Conservation (phyloP, 768 basidiomycete genomes). For the Boletus rubroflammeus region DNA sequence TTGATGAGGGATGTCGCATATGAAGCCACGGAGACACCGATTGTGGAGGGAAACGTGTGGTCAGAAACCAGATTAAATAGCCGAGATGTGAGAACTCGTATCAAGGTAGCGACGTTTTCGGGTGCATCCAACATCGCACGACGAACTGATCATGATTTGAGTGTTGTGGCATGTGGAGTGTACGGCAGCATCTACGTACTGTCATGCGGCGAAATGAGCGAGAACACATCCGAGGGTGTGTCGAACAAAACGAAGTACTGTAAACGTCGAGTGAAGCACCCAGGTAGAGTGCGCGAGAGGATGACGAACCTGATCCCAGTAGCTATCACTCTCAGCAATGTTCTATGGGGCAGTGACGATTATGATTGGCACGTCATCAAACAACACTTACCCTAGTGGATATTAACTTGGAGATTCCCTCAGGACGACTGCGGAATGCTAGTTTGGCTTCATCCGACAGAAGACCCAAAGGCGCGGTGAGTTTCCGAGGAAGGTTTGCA, state of each 20-base stretch:
- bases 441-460: slow-evolving; percentile 87
- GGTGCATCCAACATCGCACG: slow-evolving; percentile 79
- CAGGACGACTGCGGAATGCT: slow-evolving; percentile 78
- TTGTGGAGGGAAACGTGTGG: slow-evolving; percentile 71
- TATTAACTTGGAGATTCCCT: slow-evolving; percentile 74
- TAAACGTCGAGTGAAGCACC: slow-evolving; percentile 1
- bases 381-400: slow-evolving; percentile 58
- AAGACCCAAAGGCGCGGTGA: slow-evolving; percentile 73
- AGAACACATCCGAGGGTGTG: slow-evolving; percentile 87
- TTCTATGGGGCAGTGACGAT: slow-evolving; percentile 42
- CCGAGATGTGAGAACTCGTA: slow-evolving; percentile 63
- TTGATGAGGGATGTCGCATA: slow-evolving; percentile 73
- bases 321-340: slow-evolving; percentile 70
- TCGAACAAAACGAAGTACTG: slow-evolving; percentile 86
- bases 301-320: slow-evolving; percentile 81
- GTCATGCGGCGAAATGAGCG: slow-evolving; percentile 82
- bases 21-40: slow-evolving; percentile 55
- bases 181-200: slow-evolving; percentile 44
- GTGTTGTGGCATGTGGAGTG: neutral
- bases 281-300: neutral
- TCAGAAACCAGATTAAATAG: slow-evolving; percentile 74
- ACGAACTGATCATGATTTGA: slow-evolving; percentile 52
- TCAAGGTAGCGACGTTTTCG: slow-evolving; percentile 81
- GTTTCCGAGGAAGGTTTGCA: slow-evolving; percentile 64
- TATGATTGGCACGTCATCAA: slow-evolving; percentile 1